Base-by-base conservation (phyloP, 2,329 filamentous ascomycete species). In the Talaromyces amestolkiae region DNA sequence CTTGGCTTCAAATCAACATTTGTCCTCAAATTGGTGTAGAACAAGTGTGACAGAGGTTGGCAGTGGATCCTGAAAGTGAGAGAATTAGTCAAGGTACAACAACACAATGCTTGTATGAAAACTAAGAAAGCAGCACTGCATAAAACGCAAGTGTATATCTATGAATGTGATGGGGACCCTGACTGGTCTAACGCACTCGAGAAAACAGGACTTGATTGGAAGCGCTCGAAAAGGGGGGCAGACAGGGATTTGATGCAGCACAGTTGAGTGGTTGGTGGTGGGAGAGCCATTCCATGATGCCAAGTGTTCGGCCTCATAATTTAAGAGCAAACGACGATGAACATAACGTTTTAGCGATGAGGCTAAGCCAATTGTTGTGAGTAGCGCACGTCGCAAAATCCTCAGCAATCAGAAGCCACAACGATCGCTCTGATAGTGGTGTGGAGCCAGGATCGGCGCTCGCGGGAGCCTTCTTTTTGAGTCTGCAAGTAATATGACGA, bases 381-480 rank as follows among this genome's bases (percentile, higher is more conserved):
- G 49, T 31, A 33, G 49, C 17, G 31, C 31, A 56, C 31, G 33
- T 33, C 33, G 47, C 35, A 61, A 24, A 54, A 54, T 54, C 35
- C 24, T 43, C 35, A 53, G 47, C 31, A 41, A 62, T 54, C 60
- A 54, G 47, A 54, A 53, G 47, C 35, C 22, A 41, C 45, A 35
- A n/a, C 22, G 51, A 63, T 63, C 51, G 35, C 61, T 47, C 11
- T 37, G 51, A 24, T 43, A 37, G 51, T 35, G 37, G 41, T 63
- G 61, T 63, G 61, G 61, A 47, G 51, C 17, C 39, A 56, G 37
- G 61, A 63, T 63, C 61, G 39, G 51, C 61, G 31, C 37, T 35
- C 35, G 27, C 49, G 60, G 60, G n/a, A 63, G 61, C n/a, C 61
- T 63, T 63, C 22, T 63, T 63, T 56, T 63, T 63, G 61, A 63